A percentile compares a stretch with the other conserved stretches of the same genome.
Evolutionary conservation across 768 basidiomycete genomes (phyloP).

Genomic region (Boletus bicolor): DNA sequence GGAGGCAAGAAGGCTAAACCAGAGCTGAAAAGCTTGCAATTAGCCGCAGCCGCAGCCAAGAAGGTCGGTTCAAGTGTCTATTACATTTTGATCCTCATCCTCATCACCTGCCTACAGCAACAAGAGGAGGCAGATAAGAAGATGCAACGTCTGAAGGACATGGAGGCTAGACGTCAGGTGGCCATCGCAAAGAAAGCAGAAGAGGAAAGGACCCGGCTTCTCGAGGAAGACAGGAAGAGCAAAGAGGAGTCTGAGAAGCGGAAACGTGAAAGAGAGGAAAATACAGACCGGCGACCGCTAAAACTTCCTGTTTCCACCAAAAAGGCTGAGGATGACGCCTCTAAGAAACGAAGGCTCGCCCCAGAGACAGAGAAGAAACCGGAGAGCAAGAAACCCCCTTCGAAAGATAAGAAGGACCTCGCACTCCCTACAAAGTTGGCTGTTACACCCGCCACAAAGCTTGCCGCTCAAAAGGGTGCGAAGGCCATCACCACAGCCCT

Average conservation of each 20-base stretch:
- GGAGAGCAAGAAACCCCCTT: slow-evolving; percentile 58
- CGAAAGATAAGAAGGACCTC: slow-evolving; percentile 48
- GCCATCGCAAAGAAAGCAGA: slow-evolving; percentile 73
- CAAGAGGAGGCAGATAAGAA: slow-evolving; percentile 87
- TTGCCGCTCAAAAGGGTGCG: slow-evolving; percentile 35
- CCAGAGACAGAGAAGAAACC: slow-evolving; percentile 53
- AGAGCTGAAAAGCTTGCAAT: slow-evolving; percentile 78
- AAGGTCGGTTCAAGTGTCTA: slow-evolving; percentile 53
- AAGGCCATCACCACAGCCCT: slow-evolving; percentile 33
- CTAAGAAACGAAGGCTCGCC: slow-evolving; percentile 67
- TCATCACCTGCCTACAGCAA: slow-evolving; percentile 51
- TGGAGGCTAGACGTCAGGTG: slow-evolving; percentile 76
- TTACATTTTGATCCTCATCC: not conserved
- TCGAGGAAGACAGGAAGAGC: slow-evolving; percentile 67
- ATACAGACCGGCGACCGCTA: slow-evolving; percentile 63
- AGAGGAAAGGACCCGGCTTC: slow-evolving; percentile 61
- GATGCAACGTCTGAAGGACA: slow-evolving; percentile 67
- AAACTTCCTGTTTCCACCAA: slow-evolving; percentile 46
- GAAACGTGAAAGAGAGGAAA: slow-evolving; percentile 80
- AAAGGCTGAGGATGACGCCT: slow-evolving; percentile 71
- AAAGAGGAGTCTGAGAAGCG: slow-evolving; percentile 74
- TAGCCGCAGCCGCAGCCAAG: slow-evolving; percentile 81
- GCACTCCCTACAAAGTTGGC: slow-evolving; percentile 25
- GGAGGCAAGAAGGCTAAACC: slow-evolving; percentile 68
- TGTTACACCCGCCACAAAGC: slow-evolving; percentile 25